Evolutionary conservation across 306 rosid species (phyloP), one percentile per base, ranked within the genome.

Genomic region (Glycyrrhiza uralensis): DNA sequence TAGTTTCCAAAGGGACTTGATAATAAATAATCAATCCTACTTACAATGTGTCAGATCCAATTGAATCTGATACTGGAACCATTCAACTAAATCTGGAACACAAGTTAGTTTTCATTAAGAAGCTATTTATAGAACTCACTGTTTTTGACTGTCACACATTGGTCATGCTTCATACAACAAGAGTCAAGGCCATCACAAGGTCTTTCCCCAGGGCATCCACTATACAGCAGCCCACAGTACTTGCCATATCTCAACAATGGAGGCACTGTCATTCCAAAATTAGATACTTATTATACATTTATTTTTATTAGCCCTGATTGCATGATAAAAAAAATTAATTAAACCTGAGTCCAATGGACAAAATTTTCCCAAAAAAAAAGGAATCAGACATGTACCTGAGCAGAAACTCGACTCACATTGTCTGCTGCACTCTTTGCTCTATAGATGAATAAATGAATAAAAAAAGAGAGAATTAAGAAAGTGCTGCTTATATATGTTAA

Each of bases 111-210:
- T 30, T 4, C 13, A 73, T n/a, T 38, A 46, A 67, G 28, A 69
- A 60, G 59, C 13, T 8, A 39, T 10, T 1, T 10, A 46, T 36
- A 54, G 54, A 68, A 85, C 97, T 75, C 52, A 95, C 99, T 84
- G 77, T 89, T 84, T 71, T 88, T 89, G 32, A 79, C 66, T 72
- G 72, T 80, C 8, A 95, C 96, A 59, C 99, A 95, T 38, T 77
- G 84, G 50, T 95, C 97, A 55, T 95, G 99, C 42, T 78, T 90
- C 99, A 91, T 89, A 45, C 97, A 95, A 42, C 99, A 92, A 44
- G 89, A 86, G 44, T 95, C 99, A 42, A 91, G 94, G 54, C 93
- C 99, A 87, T 95, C 96, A 68, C 99, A 95, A 38, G 99, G 99
- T 18, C n/a, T 66, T 83, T 95, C 92, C 19, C 96, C 97, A 0